Conservation (phyloP, 768 basidiomycete genomes). For the Melanogaster broomeanus region DNA sequence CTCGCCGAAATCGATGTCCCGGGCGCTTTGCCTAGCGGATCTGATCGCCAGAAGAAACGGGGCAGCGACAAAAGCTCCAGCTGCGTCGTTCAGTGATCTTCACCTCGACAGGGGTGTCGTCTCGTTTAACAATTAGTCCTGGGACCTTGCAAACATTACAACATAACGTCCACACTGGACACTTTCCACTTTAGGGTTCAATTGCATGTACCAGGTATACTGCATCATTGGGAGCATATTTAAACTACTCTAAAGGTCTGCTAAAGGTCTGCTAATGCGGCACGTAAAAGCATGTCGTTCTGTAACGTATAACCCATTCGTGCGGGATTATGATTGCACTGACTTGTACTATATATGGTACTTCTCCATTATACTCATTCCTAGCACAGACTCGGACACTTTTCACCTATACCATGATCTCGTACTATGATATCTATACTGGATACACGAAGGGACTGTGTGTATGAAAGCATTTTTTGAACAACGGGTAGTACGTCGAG, state of each 20-base stretch:
- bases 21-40: slow-evolving; percentile 8
- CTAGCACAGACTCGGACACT: too few relatives aligned
- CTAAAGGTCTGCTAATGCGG: too few relatives aligned
- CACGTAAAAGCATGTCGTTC: too few relatives aligned
- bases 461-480: too few relatives aligned
- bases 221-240: not conserved
- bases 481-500: too few relatives aligned
- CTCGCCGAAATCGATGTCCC: slow-evolving; percentile 7
- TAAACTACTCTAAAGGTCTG: not conserved
- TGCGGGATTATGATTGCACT: too few relatives aligned
- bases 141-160: not conserved
- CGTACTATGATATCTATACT: too few relatives aligned
- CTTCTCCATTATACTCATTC: too few relatives aligned
- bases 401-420: too few relatives aligned
- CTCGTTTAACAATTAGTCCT: not conserved
- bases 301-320: too few relatives aligned
- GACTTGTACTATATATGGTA: too few relatives aligned
- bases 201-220: not conserved
- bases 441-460: too few relatives aligned
- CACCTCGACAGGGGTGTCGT: not conserved
- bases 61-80: slow-evolving; percentile 24
- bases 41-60: slow-evolving; percentile 30
- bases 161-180: not conserved
- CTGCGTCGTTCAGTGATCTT: slow-evolving; percentile 28
- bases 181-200: not conserved